These are phyloP conservation scores for Leucosporidium creatinivorum DNA, from an alignment of 768 basidiomycete genomes.

Conservation along the genomic window DNA sequence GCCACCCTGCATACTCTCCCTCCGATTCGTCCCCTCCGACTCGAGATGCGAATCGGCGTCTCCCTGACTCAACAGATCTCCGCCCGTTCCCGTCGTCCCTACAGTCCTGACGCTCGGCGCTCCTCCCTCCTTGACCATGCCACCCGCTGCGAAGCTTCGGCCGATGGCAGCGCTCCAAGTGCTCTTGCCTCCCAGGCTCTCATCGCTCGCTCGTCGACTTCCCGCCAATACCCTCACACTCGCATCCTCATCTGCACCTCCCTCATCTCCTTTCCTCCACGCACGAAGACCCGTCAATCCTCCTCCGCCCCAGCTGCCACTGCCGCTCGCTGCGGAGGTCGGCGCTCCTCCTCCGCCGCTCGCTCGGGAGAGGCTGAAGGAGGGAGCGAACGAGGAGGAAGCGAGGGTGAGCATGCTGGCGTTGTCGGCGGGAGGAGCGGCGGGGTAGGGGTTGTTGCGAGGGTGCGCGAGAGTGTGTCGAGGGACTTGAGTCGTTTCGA, in stretches of 20 bases:
- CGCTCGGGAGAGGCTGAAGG: conserved; percentile 7
- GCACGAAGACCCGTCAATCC: conserved; percentile 42
- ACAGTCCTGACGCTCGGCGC: conserved; percentile 6
- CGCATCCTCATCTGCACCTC: conserved; percentile 62
- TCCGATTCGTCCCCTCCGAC: not conserved
- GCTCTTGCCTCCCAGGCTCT: conserved; percentile 63
- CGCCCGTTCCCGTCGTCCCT: conserved; percentile 3
- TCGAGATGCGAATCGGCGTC: not conserved
- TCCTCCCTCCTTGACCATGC: conserved; percentile 1
- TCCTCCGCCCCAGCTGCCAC: conserved; percentile 53
- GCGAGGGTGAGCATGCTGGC: conserved; percentile 89
- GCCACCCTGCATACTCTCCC: not conserved
- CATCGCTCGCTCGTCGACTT: conserved; percentile 83
- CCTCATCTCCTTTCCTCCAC: conserved; percentile 42
- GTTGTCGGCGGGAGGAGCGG: conserved; percentile 81
- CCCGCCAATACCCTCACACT: conserved; percentile 81
- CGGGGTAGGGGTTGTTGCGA: conserved; percentile 88
- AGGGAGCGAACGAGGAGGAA: conserved; percentile 69
- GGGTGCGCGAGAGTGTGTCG: conserved; percentile 88
- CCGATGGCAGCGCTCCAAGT: conserved; percentile 63
- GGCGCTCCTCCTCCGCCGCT: conserved; percentile 47
- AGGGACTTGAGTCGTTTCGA: conserved; percentile 44
- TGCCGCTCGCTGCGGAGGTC: conserved; percentile 39
- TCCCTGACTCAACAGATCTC: not conserved
- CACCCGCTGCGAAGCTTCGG: not conserved